phyloP scores from a whole-genome alignment of 139 green algal species.

The Chlorella vulgaris region DNA sequence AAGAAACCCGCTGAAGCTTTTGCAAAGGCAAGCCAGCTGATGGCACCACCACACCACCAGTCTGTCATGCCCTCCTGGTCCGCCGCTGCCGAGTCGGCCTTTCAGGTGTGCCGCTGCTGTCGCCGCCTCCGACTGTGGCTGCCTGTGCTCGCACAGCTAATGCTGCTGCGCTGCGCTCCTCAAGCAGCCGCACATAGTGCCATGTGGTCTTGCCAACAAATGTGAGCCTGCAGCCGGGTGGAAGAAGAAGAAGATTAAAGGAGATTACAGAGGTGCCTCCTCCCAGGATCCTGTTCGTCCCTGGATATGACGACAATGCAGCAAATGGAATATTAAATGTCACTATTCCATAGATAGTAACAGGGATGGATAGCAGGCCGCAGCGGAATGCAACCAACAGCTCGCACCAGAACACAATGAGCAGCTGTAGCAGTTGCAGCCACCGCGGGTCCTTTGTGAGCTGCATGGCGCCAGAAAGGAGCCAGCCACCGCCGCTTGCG shows the following conservation, averaged over 20 bases:
- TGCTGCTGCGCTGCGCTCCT: not conserved
- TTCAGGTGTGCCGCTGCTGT: not conserved
- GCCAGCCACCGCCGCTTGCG: constrained; percentile 13
- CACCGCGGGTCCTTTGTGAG: not conserved
- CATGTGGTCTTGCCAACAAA: constrained; percentile 20
- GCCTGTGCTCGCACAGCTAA: too few relatives aligned
- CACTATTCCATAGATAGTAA: too few relatives aligned
- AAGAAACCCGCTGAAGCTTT: too few relatives aligned
- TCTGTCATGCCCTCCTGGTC: not conserved
- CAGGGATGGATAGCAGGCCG: too few relatives aligned
- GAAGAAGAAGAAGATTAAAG: too few relatives aligned
- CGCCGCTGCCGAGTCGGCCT: not conserved
- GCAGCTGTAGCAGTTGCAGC: not conserved
- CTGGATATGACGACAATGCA: too few relatives aligned
- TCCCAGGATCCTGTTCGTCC: too few relatives aligned
- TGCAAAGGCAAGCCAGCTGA: not conserved
- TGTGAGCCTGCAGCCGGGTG: too few relatives aligned
- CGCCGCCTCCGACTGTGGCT: not conserved
- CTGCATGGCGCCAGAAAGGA: not conserved
- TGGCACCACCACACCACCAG: too few relatives aligned
- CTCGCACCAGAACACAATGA: constrained; percentile 16
- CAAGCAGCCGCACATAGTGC: not conserved
- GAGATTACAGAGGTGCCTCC: too few relatives aligned
- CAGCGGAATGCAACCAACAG: too few relatives aligned
- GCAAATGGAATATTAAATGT: too few relatives aligned